Conservation (phyloP, 192 early-diverging fungal genomes). For the Coemansia sp. region DNA sequence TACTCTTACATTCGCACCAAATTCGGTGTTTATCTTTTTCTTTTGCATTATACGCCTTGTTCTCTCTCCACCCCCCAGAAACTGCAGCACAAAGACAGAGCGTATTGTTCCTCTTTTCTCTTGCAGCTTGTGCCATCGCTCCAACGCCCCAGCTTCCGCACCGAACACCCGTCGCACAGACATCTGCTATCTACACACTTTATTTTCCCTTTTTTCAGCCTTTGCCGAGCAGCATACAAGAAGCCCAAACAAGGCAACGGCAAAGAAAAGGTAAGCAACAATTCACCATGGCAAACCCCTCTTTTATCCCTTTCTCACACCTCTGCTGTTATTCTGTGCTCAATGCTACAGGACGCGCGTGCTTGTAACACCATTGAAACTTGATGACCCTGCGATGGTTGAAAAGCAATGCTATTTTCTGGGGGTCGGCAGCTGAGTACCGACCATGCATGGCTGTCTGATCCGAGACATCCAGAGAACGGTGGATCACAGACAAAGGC, state of each 20-base stretch:
- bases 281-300: background rate
- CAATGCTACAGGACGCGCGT: constrained; percentile 9
- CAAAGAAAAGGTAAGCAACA: constrained; percentile 12
- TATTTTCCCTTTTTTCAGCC: background rate
- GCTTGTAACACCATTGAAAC: background rate
- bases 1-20: constrained; percentile 1
- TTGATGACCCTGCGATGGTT: background rate
- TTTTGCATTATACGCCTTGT: background rate
- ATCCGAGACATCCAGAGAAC: too few relatives aligned
- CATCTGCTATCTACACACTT: background rate
- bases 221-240: background rate
- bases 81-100: background rate
- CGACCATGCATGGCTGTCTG: too few relatives aligned
- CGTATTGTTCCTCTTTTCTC: background rate
- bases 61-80: background rate
- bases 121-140: background rate
- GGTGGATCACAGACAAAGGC: too few relatives aligned
- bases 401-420: too few relatives aligned
- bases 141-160: background rate
- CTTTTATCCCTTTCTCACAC: background rate
- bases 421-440: too few relatives aligned
- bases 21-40: background rate
- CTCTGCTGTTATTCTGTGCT: constrained; percentile 8
- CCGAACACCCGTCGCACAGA: background rate
- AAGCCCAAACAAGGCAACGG: background rate